Evolutionary conservation across 371 early-diverging fungal genomes (phyloP).

Genomic region (Haplosporangium sp.): DNA sequence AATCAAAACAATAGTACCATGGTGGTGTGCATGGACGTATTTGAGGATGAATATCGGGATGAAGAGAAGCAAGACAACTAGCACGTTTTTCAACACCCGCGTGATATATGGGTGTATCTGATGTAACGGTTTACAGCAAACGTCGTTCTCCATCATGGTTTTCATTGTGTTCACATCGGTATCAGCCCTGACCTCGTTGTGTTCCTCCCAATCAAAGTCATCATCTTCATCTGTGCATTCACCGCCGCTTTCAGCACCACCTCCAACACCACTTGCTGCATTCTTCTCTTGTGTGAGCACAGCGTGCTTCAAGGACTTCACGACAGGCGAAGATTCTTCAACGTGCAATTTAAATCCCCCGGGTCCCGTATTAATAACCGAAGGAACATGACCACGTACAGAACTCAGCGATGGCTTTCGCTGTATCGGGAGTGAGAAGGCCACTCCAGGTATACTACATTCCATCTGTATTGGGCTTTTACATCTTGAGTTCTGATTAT

Average conservation of each 20-base stretch:
- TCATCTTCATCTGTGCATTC: slow-evolving; percentile 2
- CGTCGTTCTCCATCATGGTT: slow-evolving; percentile 21
- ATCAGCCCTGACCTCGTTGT: slow-evolving; percentile 29
- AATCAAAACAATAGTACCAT: slow-evolving; percentile 25
- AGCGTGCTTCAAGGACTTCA: slow-evolving; percentile 1
- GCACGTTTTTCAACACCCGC: slow-evolving; percentile 10
- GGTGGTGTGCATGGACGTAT: slow-evolving; percentile 19
- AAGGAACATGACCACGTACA: slow-evolving; percentile 30
- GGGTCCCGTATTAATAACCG: slow-evolving; percentile 31
- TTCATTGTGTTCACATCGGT: not conserved
- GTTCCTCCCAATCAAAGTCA: slow-evolving; percentile 48
- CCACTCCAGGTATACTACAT: not conserved
- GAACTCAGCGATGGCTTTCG: slow-evolving; percentile 38
- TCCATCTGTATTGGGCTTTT: not conserved
- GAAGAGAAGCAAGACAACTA: slow-evolving; percentile 14
- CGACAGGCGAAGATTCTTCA: slow-evolving; percentile 27
- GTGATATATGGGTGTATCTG: slow-evolving; percentile 25
- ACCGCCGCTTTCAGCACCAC: not conserved
- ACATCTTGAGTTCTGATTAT: not conserved
- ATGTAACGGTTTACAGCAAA: slow-evolving; percentile 30
- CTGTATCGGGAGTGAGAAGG: not conserved
- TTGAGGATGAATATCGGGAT: slow-evolving; percentile 24
- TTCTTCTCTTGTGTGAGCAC: not conserved
- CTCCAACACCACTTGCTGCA: not conserved
- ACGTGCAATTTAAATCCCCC: slow-evolving; percentile 19